Percentiles rank a stretch among this genome's conserved stretches.
Evolutionary conservation across 1,139 yeast species (phyloP).

Genomic region (Candida pseudocylindracea): DNA sequence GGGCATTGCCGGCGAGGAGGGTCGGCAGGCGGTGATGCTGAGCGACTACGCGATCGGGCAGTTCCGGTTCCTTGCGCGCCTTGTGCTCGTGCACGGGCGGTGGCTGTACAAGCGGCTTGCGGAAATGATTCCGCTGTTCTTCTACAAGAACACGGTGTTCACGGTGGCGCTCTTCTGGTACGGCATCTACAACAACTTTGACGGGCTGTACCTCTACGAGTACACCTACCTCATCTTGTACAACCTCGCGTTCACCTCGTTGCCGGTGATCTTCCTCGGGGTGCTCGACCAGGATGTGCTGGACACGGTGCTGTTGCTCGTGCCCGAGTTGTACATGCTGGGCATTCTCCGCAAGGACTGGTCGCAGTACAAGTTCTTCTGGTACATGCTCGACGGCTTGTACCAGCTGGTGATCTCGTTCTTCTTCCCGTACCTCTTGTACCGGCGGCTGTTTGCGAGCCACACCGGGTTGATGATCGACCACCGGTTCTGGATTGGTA

Average conservation of each 20-base stretch:
- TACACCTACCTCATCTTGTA: constrained; percentile 41
- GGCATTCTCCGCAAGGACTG: constrained; percentile 32
- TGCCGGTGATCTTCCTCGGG: constrained; percentile 36
- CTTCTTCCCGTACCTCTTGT: constrained; percentile 31
- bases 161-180: constrained; percentile 41
- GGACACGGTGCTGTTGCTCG: constrained; percentile 29
- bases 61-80: constrained; percentile 29
- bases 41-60: constrained; percentile 48
- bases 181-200: constrained; percentile 33
- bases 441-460: constrained; percentile 19
- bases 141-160: constrained; percentile 38
- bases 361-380: constrained; percentile 26
- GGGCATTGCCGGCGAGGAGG: constrained; percentile 51
- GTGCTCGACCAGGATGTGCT: constrained; percentile 41
- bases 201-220: constrained; percentile 40
- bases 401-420: constrained; percentile 34
- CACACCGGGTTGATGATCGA: constrained; percentile 27
- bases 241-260: constrained; percentile 41
- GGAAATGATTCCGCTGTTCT: constrained; percentile 44
- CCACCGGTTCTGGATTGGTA: constrained; percentile 37
- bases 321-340: constrained; percentile 33
- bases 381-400: constrained; percentile 37
- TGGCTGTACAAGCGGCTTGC: constrained; percentile 44
- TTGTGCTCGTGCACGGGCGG: constrained; percentile 36
- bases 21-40: constrained; percentile 47